Percentiles rank a stretch among this genome's conserved stretches.
phyloP scores from a whole-genome alignment of 306 rosid species.

The Vigna reflexopilosa region DNA sequence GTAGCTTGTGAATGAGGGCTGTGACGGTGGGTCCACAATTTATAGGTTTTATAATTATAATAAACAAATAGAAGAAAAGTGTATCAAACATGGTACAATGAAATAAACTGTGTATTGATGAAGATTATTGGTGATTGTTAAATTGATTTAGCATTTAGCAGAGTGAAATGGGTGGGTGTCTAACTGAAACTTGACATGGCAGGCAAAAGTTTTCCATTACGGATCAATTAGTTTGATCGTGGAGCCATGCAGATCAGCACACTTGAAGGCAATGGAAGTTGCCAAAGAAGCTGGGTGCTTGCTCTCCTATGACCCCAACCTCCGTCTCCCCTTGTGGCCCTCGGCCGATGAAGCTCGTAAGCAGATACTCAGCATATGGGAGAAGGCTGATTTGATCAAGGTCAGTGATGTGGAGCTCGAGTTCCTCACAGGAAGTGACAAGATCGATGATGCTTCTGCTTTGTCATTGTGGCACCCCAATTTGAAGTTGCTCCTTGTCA shows the following conservation, averaged over 20 bases:
- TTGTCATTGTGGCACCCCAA: slow-evolving; percentile 79
- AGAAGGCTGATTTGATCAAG: slow-evolving; percentile 87
- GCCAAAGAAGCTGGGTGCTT: slow-evolving; percentile 91
- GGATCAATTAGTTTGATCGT: slow-evolving; percentile 97
- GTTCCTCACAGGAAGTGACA: slow-evolving; percentile 76
- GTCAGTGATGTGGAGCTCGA: slow-evolving; percentile 88
- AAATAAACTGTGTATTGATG: neutral
- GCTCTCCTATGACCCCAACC: slow-evolving; percentile 92
- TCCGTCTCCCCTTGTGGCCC: slow-evolving; percentile 82
- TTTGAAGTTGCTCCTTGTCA: slow-evolving; percentile 91
- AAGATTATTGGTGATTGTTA: neutral
- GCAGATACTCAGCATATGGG: slow-evolving; percentile 93
- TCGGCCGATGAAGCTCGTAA: slow-evolving; percentile 75
- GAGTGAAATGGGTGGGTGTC: slow-evolving; percentile 34
- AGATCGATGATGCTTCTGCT: slow-evolving; percentile 80
- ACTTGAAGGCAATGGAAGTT: slow-evolving; percentile 84
- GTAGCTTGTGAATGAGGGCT: neutral
- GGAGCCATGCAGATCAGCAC: slow-evolving; percentile 98
- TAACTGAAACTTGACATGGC: slow-evolving; percentile 20
- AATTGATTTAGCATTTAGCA: neutral
- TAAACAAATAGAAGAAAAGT: neutral
- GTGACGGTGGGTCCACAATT: neutral
- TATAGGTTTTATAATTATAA: neutral
- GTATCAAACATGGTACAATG: neutral
- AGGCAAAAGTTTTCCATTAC: slow-evolving; percentile 93